Evolutionary conservation across 345 rosid species (phyloP).

Genomic region (Melaleuca quinquenervia): DNA sequence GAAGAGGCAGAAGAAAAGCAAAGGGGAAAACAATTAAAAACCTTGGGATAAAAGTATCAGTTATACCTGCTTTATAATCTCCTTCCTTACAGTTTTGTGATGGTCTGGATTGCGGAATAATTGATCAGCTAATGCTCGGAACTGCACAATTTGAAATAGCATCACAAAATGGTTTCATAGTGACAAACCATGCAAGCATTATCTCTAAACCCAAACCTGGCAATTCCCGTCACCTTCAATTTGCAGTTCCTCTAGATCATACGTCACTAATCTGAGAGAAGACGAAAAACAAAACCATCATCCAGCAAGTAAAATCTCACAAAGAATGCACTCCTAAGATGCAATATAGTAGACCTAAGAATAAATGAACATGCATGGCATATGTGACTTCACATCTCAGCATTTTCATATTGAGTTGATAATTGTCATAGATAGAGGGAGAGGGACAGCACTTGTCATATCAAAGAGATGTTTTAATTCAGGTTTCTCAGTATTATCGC

Average conservation of each 20-base stretch:
- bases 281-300: conserved; percentile 6
- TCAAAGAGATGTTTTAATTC: not conserved
- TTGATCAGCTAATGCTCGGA: conserved; percentile 95
- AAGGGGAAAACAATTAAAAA: not conserved
- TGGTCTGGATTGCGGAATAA: conserved; percentile 69
- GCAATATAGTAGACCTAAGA: not conserved
- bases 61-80: conserved; percentile 76
- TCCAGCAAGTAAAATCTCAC: not conserved
- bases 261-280: conserved; percentile 55
- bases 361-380: not conserved
- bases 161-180: not conserved
- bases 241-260: conserved; percentile 74
- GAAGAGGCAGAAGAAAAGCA: not conserved
- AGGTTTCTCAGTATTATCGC: not conserved
- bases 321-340: not conserved
- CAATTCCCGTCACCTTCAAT: conserved; percentile 97
- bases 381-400: not conserved
- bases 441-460: not conserved
- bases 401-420: not conserved
- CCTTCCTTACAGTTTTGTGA: conserved; percentile 73
- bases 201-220: conserved; percentile 37
- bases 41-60: not conserved
- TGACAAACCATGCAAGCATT: not conserved
- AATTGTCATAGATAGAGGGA: not conserved
- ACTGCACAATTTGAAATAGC: conserved; percentile 26